Evolutionary conservation across 2,329 filamentous ascomycete species (phyloP).

Genomic region (Exophiala bonariae): DNA sequence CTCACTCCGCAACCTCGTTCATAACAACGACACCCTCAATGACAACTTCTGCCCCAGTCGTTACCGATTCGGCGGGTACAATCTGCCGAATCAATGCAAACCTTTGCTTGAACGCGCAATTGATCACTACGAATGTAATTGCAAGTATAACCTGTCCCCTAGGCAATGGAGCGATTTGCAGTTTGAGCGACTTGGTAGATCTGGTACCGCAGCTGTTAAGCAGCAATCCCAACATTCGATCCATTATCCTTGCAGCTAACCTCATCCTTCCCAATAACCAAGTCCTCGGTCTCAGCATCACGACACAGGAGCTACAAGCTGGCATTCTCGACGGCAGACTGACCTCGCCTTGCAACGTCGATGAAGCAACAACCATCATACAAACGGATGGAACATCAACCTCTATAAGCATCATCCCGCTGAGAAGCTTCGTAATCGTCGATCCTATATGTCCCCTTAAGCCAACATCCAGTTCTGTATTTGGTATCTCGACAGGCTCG

Average conservation of each 20-base stretch:
- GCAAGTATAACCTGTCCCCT: slow-evolving; percentile 8
- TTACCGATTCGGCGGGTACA: background rate
- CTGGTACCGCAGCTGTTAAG: slow-evolving; percentile 8
- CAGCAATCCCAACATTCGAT: slow-evolving; percentile 3
- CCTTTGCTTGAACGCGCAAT: slow-evolving; percentile 7
- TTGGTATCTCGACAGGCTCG: no score
- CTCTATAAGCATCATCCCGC: background rate
- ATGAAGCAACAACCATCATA: no score
- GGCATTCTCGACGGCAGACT: slow-evolving; percentile 6
- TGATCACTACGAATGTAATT: slow-evolving; percentile 10
- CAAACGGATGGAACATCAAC: no score
- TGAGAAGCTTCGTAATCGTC: slow-evolving; percentile 5
- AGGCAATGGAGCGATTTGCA: slow-evolving; percentile 4
- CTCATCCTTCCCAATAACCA: no score
- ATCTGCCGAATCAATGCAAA: slow-evolving; percentile 11
- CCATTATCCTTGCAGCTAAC: slow-evolving; percentile 7
- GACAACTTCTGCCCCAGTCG: slow-evolving; percentile 6
- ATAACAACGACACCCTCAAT: slow-evolving; percentile 2
- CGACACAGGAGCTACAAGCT: slow-evolving; percentile 6
- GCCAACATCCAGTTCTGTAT: no score
- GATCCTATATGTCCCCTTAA: slow-evolving; percentile 10
- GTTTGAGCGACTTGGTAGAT: slow-evolving; percentile 3
- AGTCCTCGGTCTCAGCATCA: slow-evolving; percentile 12
- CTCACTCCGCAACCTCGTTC: slow-evolving; percentile 1
- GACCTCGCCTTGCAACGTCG: no score